Percentiles rank a stretch among this genome's conserved stretches.
Conservation (phyloP, 2,329 filamentous ascomycete species). For the Beauveria varroae region DNA sequence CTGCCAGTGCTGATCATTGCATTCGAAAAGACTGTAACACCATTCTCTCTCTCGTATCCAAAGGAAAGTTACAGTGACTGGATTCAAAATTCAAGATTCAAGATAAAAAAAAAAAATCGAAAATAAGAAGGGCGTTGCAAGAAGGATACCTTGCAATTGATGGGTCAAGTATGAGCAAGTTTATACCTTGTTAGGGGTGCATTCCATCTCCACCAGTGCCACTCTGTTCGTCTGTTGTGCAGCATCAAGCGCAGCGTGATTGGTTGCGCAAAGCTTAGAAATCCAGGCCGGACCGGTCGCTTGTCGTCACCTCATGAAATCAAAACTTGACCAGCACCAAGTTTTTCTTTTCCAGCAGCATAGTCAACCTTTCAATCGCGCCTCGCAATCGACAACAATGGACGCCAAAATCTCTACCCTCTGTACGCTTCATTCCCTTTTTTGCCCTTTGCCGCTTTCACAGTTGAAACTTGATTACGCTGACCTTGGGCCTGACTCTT, state of each 20-base stretch:
- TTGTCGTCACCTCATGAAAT: constrained; percentile 1
- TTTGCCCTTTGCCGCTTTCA: no score
- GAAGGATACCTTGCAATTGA: no score
- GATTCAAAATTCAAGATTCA: no score
- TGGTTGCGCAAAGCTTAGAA: constrained; percentile 11
- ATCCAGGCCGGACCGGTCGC: constrained; percentile 4
- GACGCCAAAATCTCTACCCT: constrained; percentile 19
- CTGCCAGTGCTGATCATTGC: no score
- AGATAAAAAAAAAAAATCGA: no score
- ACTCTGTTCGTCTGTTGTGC: neutral
- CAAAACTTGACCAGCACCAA: neutral
- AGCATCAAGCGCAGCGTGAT: neutral
- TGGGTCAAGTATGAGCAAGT: no score
- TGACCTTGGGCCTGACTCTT: neutral
- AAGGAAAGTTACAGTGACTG: no score
- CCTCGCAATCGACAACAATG: constrained; percentile 20
- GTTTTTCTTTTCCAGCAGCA: neutral
- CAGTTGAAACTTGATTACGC: neutral
- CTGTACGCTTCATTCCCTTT: neutral
- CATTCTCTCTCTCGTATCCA: no score
- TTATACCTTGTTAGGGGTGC: no score
- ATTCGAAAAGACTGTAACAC: no score
- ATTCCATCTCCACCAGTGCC: neutral
- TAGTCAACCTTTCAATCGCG: neutral
- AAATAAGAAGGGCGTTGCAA: no score